Base-by-base conservation (phyloP, 2,329 filamentous ascomycete species). In the Penicillium sp. region DNA sequence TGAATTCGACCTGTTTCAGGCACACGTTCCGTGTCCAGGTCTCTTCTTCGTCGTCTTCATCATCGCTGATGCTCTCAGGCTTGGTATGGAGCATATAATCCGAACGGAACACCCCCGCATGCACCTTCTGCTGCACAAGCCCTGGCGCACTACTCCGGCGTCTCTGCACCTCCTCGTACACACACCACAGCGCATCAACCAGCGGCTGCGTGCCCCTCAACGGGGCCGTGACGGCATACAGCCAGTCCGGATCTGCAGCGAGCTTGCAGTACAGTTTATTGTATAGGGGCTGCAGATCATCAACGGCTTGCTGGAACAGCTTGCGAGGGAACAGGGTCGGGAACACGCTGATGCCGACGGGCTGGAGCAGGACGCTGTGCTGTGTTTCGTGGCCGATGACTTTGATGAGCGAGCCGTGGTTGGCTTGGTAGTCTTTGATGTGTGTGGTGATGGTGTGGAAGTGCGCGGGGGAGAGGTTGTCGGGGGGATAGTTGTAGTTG, bases 231-330 rank as follows among this genome's bases (percentile, higher is more conserved):
- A 68, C 63, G 3, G 61, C 50, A 18, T 65, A 63, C 1, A 78
- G 65, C 73, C 73, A 77, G 1, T 64, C 59, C 24, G 71, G 66
- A 61, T 78, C 72, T 45, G 69, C 64, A 1, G 62, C 85, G 74
- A 69, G 83, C 74, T 57, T 83, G 75, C 71, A 63, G 52, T 77
- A 77, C 3, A 77, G 66, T 80, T 84, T 64, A 77, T 81, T 64
- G 80, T 79, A 76, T 80, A 84, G 68, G 75, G 81, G 71, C 83
- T 87, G 69, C 74, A 88, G 62, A 74, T 80, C 57, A 81, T 40
- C 43, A 3, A 74, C 23, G 79, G 81, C 73, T 81, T 70, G 60
- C 14, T 71, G 49, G 54, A 75, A 77, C 3, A 59, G 60, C 2
- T 52, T 43, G 21, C 61, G 61, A 3, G 71, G 72, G 52, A 74